A percentile compares a stretch with the other conserved stretches of the same genome.
These are phyloP conservation scores for Penicillium crystallinum DNA, from an alignment of 495 filamentous ascomycete genomes.

Conservation along the genomic window DNA sequence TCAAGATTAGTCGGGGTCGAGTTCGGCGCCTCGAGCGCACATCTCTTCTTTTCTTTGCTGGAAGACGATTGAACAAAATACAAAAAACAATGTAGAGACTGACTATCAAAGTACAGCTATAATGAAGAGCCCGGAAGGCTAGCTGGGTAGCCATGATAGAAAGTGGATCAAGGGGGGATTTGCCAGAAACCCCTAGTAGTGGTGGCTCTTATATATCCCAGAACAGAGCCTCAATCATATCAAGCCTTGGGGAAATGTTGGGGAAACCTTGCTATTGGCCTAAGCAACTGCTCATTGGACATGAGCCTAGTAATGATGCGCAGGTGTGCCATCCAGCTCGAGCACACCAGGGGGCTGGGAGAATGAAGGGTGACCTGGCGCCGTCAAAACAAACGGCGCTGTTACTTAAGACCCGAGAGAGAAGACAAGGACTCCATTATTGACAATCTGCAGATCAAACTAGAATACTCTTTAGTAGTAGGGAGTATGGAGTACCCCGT, in stretches of 20 bases:
- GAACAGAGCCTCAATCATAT: neutral
- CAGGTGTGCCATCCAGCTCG: neutral
- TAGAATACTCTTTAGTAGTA: neutral
- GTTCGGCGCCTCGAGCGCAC: neutral
- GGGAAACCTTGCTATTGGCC: neutral
- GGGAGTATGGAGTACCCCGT: neutral
- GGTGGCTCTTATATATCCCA: neutral
- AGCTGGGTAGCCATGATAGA: constrained; percentile 1
- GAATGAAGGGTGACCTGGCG: neutral
- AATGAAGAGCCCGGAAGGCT: neutral
- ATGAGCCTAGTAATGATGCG: neutral
- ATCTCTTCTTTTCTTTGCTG: neutral
- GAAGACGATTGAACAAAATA: neutral
- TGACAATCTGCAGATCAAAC: neutral
- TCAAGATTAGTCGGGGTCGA: neutral
- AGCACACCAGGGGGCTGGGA: constrained; percentile 1
- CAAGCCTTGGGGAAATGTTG: too few species aligned
- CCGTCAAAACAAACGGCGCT: neutral
- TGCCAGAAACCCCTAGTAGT: neutral
- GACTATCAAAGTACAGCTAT: constrained; percentile 1
- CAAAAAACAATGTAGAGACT: neutral
- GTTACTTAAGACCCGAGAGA: neutral
- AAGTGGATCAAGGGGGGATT: neutral
- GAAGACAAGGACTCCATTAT: neutral
- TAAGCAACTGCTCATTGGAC: neutral